Conservation (phyloP, 371 early-diverging fungal species). For the Zychaea mexicana region DNA sequence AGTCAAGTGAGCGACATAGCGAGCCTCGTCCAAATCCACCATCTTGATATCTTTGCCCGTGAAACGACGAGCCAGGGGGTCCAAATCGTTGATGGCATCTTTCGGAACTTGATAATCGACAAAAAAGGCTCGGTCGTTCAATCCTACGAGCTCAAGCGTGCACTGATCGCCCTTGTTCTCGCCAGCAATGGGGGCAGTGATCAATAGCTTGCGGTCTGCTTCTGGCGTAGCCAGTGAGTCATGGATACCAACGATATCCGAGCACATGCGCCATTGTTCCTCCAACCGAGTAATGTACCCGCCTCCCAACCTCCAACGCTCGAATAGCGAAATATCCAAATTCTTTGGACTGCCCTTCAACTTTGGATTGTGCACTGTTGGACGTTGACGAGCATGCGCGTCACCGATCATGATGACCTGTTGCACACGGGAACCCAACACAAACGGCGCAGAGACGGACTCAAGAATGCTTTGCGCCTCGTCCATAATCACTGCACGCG, state of each 20-base stretch:
- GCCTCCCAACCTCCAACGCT: slow-evolving; percentile 35
- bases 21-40: slow-evolving; percentile 32
- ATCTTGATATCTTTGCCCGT: slow-evolving; percentile 3
- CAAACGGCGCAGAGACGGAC: slow-evolving; percentile 18
- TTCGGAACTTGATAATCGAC: slow-evolving; percentile 17
- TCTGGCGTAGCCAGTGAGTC: slow-evolving; percentile 4
- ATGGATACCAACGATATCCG: slow-evolving; percentile 19
- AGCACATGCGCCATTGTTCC: slow-evolving; percentile 50
- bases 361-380: slow-evolving; percentile 7
- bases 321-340: slow-evolving; percentile 34
- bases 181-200: slow-evolving; percentile 19
- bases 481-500: slow-evolving; percentile 39
- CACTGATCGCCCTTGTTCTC: slow-evolving; percentile 10
- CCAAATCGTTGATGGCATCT: background rate
- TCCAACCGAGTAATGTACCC: slow-evolving; percentile 26
- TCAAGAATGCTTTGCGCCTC: slow-evolving; percentile 37
- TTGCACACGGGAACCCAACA: slow-evolving; percentile 30
- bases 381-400: slow-evolving; percentile 6
- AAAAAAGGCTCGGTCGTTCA: slow-evolving; percentile 28
- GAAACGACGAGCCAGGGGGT: background rate
- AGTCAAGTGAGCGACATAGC: slow-evolving; percentile 31
- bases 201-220: slow-evolving; percentile 3
- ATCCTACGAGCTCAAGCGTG: slow-evolving; percentile 16
- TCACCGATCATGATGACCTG: slow-evolving; percentile 42
- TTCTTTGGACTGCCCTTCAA: slow-evolving; percentile 18